phyloP scores from a whole-genome alignment of 176 grass and related monocot species.

The Melocanna baccifera region DNA sequence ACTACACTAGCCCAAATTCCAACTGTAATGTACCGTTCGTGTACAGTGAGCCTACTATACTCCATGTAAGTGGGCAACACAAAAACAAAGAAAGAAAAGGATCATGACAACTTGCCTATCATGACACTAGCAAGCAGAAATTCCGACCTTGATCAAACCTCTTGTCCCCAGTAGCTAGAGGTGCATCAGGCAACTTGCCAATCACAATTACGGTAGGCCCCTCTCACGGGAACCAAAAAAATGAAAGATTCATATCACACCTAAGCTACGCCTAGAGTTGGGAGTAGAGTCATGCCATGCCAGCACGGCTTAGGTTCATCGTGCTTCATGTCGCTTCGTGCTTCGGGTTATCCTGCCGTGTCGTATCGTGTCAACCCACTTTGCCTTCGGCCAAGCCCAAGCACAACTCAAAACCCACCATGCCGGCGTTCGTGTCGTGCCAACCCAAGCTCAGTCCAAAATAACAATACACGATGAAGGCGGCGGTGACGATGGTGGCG shows the following conservation, averaged over 20 bases:
- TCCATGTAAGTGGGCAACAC: not conserved
- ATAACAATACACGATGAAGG: no score
- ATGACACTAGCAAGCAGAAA: not conserved
- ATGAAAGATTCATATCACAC: not conserved
- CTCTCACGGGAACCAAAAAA: not conserved
- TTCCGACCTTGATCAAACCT: not conserved
- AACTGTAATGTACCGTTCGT: no score
- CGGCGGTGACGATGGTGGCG: no score
- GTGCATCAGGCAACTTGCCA: not conserved
- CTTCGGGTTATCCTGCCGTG: no score
- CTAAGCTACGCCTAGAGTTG: not conserved
- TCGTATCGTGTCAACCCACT: fast-evolving
- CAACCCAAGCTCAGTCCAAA: no score
- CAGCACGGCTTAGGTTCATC: no score
- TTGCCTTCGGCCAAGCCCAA: no score
- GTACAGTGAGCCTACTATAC: not conserved
- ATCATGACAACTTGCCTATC: not conserved
- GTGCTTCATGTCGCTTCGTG: no score
- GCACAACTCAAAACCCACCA: no score
- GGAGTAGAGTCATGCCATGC: no score
- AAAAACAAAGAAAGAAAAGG: not conserved
- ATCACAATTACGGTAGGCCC: not conserved
- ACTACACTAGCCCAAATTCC: no score
- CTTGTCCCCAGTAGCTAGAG: not conserved
- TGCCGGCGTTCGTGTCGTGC: no score